Evolutionary conservation across 352 stramenopile species (phyloP), one percentile per base, ranked within the genome.

Genomic region (Phytophthora lateralis): DNA sequence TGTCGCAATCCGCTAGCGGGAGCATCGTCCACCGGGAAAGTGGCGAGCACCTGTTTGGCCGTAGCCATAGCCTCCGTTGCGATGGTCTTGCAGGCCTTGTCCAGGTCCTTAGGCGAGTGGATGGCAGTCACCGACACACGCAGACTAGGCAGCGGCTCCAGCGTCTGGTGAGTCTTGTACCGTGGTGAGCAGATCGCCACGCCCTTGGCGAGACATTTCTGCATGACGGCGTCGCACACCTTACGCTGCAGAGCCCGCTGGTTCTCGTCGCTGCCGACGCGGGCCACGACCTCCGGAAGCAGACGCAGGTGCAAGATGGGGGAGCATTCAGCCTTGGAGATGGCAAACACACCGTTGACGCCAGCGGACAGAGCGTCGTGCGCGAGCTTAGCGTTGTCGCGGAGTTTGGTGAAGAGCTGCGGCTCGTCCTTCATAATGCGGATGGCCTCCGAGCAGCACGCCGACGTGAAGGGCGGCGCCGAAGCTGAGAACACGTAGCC

Each of bases 401-500:
- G 80, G 12, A 95, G 75, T 62, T 79, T 78, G 35, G 53, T 67
- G 35, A 95, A 88, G n/a, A 93, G 69, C 57, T 88, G 55, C 21
- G 85, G 82, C 60, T 97, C 88, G 30, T 77, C 61, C 58, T 70
- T 86, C 73, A 97, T 89, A 69, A 97, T 85, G 27, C 75, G 80
- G 34, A 97, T 85, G n/a, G 90, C 78, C 59, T 90, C 88, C 6
- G 87, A 92, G 32, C 86, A 91, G 48, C 85, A 96, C 4, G 91
- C 84, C 9, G 87, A 96, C 52, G 97, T 96, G 76, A 99, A 99
- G 8, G 97, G 97, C 32, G 97, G 96, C 21, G 94, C 88, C 47
- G 96, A 98, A n/a, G 97, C 97, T 60, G 94, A 99, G 77, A 99
- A 99, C 64, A 97, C 98, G 76, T 99, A 99, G 47, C 97, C 97